These are phyloP conservation scores for Fusarium penzigii DNA, from an alignment of 2,329 filamentous ascomycete species.

Conservation along the genomic window DNA sequence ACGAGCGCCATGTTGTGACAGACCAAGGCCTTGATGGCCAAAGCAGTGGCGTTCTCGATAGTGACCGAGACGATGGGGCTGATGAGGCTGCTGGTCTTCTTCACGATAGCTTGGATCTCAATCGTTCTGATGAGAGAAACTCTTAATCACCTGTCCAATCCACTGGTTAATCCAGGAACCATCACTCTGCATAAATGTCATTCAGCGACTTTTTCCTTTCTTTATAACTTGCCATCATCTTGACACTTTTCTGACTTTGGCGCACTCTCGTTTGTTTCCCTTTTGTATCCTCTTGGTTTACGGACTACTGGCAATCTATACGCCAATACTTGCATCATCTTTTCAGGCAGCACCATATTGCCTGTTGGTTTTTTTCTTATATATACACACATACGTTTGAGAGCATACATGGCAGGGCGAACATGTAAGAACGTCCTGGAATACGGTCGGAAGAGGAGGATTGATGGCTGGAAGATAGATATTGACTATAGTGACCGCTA, in stretches of 20 bases:
- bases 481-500: slow-evolving; percentile 4
- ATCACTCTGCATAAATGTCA: slow-evolving; percentile 11
- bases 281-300: not conserved
- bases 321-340: not conserved
- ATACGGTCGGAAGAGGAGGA: not conserved
- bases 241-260: not conserved
- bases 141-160: slow-evolving; percentile 37
- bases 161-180: slow-evolving; percentile 15
- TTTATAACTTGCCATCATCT: slow-evolving; percentile 5
- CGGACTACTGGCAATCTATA: not conserved
- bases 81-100: slow-evolving; percentile 51
- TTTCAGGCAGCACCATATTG: not conserved
- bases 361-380: not conserved
- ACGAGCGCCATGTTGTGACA: slow-evolving; percentile 40
- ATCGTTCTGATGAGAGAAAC: slow-evolving; percentile 42
- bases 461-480: slow-evolving; percentile 8
- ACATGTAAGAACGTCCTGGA: not conserved
- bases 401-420: not conserved
- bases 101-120: slow-evolving; percentile 35
- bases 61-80: slow-evolving; percentile 40
- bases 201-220: slow-evolving; percentile 11
- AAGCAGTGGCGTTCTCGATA: slow-evolving; percentile 44
- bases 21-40: slow-evolving; percentile 34
- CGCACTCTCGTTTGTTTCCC: not conserved
- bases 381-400: not conserved